These are phyloP conservation scores for Lactarius akahatsu DNA, from an alignment of 768 basidiomycete genomes.

Conservation along the genomic window DNA sequence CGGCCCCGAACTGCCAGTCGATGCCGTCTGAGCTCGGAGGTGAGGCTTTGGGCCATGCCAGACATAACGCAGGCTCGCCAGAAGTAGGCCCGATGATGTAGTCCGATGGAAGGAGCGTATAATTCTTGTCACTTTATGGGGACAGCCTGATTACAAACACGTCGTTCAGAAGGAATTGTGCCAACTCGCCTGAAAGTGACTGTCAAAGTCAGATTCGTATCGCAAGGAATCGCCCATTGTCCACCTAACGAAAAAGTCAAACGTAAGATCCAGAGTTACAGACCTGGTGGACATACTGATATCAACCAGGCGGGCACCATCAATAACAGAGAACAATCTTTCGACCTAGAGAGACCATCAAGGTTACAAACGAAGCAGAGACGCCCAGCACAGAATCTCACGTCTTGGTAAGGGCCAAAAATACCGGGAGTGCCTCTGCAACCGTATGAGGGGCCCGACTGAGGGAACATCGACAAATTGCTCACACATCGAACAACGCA, in stretches of 20 bases:
- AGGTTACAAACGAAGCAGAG: background rate
- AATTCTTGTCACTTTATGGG: conserved; percentile 45
- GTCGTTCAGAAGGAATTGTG: background rate
- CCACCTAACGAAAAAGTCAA: conserved; percentile 43
- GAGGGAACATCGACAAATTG: conserved; percentile 22
- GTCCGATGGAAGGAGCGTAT: conserved; percentile 69
- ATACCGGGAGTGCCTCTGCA: conserved; percentile 66
- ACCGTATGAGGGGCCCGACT: background rate
- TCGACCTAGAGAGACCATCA: conserved; percentile 50
- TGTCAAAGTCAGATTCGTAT: conserved; percentile 54
- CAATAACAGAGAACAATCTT: conserved; percentile 58
- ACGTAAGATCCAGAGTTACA: background rate
- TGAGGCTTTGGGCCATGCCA: conserved; percentile 70
- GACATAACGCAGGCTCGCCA: conserved; percentile 63
- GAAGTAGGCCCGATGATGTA: conserved; percentile 71
- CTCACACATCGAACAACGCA: conserved; percentile 73
- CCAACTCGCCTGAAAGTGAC: conserved; percentile 66
- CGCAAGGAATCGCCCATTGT: conserved; percentile 76
- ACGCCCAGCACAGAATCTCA: conserved; percentile 36
- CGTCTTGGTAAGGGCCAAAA: conserved; percentile 77
- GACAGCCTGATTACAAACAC: background rate
- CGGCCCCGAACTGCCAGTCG: conserved; percentile 77
- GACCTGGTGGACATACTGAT: conserved; percentile 39
- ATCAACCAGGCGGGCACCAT: conserved; percentile 67
- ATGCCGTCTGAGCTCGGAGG: conserved; percentile 70